Evolutionary conservation across 192 early-diverging fungal genomes (phyloP), one percentile per base, ranked within the genome.

Genomic region (Ambispora gerdemannii): DNA sequence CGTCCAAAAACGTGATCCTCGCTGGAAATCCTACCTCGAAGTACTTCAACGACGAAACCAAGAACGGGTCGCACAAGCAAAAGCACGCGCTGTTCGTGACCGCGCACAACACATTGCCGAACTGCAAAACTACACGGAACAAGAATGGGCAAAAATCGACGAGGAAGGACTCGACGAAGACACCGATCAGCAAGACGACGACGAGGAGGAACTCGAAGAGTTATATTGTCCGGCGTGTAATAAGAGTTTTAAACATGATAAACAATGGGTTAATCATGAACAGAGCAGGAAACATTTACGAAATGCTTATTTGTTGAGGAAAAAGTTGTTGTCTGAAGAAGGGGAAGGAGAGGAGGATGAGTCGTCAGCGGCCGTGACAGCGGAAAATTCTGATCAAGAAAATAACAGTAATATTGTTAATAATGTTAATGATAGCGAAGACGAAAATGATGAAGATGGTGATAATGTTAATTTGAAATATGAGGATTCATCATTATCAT

Each of bases 1-100:
- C 76, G 78, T 98, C 1, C 84, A 88, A 47, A 93, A 93, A 72
- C 90, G 93, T 24, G 97, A 99, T 76, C 97, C 97, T 10, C 88
- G 97, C 19, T 91, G 86, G 69, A 90, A 93, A 50, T 82, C 77
- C 17, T 89, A 78, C 70, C 74, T 84, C 11, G 89, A 88, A 19
- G 73, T 76, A 20, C 78, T 87, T 47, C 77, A 82, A 34, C 69
- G 67, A 43, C 78, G 83, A 75, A 83, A 88, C 65, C 71, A 84
- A 61, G 80, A 80, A 4, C 80, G 78, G 22, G 76, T 83, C 11
- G 79, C 82, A 50, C 83, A 91, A 49, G 83, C 84, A 49, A 87
- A 86, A 38, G 87, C 81, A 10, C 84, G 82, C 19, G 69, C 83
- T 20, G 82, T 82, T 22, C 82, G 86, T 61, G 87, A 87, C 65